Percentiles rank a stretch among this genome's conserved stretches.
Conservation (phyloP, 495 filamentous ascomycete genomes). For the Aspergillus hancockii region DNA sequence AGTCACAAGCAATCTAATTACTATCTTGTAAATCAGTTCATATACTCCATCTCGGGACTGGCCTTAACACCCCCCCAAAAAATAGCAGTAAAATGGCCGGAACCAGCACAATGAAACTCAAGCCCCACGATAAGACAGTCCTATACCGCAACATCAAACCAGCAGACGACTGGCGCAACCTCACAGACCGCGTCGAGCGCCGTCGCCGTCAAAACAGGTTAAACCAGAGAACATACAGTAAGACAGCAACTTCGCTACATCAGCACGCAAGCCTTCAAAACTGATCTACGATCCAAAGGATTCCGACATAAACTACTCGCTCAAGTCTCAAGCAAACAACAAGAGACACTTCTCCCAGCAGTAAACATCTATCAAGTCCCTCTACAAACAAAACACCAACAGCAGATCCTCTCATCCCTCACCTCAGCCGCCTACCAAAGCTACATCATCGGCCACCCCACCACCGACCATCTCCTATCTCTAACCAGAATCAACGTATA, state of each 20-base stretch:
- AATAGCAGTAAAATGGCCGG: too few relatives aligned
- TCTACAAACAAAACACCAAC: background rate
- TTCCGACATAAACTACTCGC: too few relatives aligned
- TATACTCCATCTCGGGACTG: too few relatives aligned
- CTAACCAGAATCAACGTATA: slow-evolving; percentile 46
- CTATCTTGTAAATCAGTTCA: too few relatives aligned
- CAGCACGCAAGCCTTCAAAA: background rate
- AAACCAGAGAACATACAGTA: background rate
- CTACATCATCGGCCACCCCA: slow-evolving; percentile 32
- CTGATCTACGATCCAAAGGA: background rate
- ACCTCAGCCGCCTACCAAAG: slow-evolving; percentile 29
- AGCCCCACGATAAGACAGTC: too few relatives aligned
- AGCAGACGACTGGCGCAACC: background rate
- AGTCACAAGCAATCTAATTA: too few relatives aligned
- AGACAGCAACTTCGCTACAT: too few relatives aligned
- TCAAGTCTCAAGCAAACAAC: too few relatives aligned
- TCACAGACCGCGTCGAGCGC: background rate
- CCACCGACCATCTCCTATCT: slow-evolving; percentile 40
- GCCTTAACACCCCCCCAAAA: too few relatives aligned
- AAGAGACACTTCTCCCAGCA: background rate
- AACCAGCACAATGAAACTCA: too few relatives aligned
- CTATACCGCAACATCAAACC: background rate
- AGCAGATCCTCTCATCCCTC: slow-evolving; percentile 24
- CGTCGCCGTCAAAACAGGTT: background rate
- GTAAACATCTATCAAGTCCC: background rate